These are phyloP conservation scores for Drosera capensis DNA, from an alignment of 148 eudicot species.

Conservation along the genomic window DNA sequence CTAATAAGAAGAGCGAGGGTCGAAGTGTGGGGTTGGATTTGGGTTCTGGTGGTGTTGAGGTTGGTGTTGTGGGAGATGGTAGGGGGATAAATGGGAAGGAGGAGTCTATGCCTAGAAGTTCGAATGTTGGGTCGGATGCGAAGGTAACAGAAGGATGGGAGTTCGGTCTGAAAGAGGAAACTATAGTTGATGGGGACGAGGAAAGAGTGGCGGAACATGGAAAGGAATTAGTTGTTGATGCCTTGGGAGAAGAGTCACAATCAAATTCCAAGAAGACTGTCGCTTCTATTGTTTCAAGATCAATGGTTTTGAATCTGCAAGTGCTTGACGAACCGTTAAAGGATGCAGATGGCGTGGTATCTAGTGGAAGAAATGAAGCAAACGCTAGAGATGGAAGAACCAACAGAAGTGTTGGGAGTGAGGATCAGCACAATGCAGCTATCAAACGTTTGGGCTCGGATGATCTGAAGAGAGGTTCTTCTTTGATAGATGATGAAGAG, in stretches of 20 bases:
- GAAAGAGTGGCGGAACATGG: conserved; percentile 9
- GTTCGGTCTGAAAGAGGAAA: conserved; percentile 8
- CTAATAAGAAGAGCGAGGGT: conserved; percentile 22
- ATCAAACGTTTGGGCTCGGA: conserved; percentile 9
- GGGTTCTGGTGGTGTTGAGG: conserved; percentile 22
- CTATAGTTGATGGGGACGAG: conserved; percentile 7
- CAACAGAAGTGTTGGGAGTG: conserved; percentile 11
- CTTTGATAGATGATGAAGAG: conserved; percentile 37
- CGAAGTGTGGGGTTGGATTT: conserved; percentile 16
- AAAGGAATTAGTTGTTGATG: conserved; percentile 8
- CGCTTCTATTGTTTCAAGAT: conserved; percentile 4
- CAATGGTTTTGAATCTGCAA: background rate
- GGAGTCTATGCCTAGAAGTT: conserved; percentile 10
- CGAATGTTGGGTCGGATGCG: conserved; percentile 23
- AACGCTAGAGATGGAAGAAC: conserved; percentile 8
- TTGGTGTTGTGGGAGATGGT: conserved; percentile 13
- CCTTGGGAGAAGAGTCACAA: conserved; percentile 7
- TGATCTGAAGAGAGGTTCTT: conserved; percentile 21
- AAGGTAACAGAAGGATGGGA: conserved; percentile 16
- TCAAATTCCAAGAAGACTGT: conserved; percentile 5
- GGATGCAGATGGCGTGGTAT: conserved; percentile 7
- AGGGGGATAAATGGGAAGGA: conserved; percentile 16
- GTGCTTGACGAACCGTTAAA: conserved; percentile 4
- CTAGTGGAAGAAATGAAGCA: conserved; percentile 10
- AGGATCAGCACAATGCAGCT: conserved; percentile 7